Evolutionary conservation across 2,329 filamentous ascomycete genomes (phyloP).

Genomic region (Xylogone sp.): DNA sequence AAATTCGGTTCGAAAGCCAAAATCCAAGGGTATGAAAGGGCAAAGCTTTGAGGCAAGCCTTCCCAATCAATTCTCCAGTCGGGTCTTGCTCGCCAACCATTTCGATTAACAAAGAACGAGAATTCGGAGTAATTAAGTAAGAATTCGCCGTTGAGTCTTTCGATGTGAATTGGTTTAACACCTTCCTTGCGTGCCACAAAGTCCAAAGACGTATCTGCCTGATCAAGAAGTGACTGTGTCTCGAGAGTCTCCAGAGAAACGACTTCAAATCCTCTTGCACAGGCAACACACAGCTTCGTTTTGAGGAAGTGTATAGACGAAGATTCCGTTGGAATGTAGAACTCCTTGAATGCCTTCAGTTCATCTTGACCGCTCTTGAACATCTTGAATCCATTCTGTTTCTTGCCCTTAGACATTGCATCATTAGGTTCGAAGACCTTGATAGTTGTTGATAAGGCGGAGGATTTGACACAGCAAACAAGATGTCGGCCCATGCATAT

Average conservation of each 20-base stretch:
- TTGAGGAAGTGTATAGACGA: constrained; percentile 97
- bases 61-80: constrained; percentile 99
- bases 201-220: constrained; percentile 95
- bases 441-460: constrained; percentile 88
- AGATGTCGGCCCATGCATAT: constrained; percentile 92
- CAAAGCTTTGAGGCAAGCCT: constrained; percentile 86
- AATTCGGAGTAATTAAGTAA: constrained; percentile 97
- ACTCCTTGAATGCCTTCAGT: constrained; percentile 96
- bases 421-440: constrained; percentile 99
- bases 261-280: constrained; percentile 92
- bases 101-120: constrained; percentile 98
- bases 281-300: constrained; percentile 94
- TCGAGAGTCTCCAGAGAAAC: constrained; percentile 97
- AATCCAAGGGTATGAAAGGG: constrained; percentile 94
- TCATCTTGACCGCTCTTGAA: constrained; percentile 92
- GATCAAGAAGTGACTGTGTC: constrained; percentile 92
- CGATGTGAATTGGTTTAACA: constrained; percentile 93
- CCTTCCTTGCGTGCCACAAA: constrained; percentile 94
- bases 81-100: constrained; percentile 91
- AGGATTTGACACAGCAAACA: constrained; percentile 95
- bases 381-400: constrained; percentile 96
- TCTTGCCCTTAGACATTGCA: constrained; percentile 87
- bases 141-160: constrained; percentile 95
- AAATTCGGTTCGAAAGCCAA: constrained; percentile 96
- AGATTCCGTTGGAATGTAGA: constrained; percentile 98